These are phyloP conservation scores for Kodamaea anthophila DNA, from an alignment of 1,139 yeast genomes.

Conservation along the genomic window DNA sequence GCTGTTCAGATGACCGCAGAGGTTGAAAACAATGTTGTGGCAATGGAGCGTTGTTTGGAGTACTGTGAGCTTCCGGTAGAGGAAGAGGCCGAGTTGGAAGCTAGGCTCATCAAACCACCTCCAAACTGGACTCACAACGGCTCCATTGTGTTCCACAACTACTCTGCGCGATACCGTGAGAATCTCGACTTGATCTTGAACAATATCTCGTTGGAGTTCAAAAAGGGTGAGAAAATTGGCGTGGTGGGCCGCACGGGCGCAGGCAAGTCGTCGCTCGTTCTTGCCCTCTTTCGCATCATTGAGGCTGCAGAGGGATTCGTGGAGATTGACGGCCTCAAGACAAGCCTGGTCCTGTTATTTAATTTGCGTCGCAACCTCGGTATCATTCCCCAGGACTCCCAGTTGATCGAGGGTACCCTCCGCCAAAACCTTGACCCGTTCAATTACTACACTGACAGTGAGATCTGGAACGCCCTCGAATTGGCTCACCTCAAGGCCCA, in stretches of 20 bases:
- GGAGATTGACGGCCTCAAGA: slow-evolving; percentile 45
- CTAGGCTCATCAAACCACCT: slow-evolving; percentile 26
- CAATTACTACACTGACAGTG: slow-evolving; percentile 42
- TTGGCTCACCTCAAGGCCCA: slow-evolving; percentile 49
- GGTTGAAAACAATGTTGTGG: slow-evolving; percentile 68
- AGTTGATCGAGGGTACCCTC: slow-evolving; percentile 56
- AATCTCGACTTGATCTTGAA: slow-evolving; percentile 78
- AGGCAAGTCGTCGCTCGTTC: slow-evolving; percentile 86
- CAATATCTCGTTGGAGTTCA: slow-evolving; percentile 59
- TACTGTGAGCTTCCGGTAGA: slow-evolving; percentile 61
- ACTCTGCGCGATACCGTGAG: slow-evolving; percentile 80
- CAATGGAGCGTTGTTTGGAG: slow-evolving; percentile 71
- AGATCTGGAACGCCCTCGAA: slow-evolving; percentile 49
- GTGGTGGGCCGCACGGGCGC: slow-evolving; percentile 97
- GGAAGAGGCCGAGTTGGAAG: slow-evolving; percentile 27
- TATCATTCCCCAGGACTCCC: slow-evolving; percentile 68
- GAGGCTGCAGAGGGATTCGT: slow-evolving; percentile 57
- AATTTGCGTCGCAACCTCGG: slow-evolving; percentile 51
- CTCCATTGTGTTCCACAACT: slow-evolving; percentile 61
- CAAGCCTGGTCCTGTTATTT: slow-evolving; percentile 38
- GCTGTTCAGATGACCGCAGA: slow-evolving; percentile 66
- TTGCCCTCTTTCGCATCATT: slow-evolving; percentile 85
- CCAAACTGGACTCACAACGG: slow-evolving; percentile 75
- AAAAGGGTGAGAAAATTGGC: slow-evolving; percentile 82
- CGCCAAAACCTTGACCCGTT: slow-evolving; percentile 61